Conservation (phyloP, 1,139 yeast species). For the Blastobotrys raffinosifermentans region DNA sequence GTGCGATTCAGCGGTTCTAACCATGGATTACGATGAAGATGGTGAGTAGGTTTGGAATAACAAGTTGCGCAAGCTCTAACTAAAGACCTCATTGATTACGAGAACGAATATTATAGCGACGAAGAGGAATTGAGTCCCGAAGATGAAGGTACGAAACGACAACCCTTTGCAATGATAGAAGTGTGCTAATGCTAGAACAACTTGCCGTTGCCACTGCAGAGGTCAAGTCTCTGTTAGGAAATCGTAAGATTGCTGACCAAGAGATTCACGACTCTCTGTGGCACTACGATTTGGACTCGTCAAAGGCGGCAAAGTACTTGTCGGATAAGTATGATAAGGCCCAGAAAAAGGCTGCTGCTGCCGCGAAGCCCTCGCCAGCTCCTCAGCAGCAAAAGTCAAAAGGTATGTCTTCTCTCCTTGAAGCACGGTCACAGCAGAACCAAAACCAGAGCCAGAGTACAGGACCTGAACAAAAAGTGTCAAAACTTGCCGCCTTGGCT, state of each 20-base stretch:
- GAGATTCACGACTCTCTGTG: conserved; percentile 57
- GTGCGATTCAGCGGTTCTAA: too few relatives aligned
- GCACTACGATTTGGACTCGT: conserved; percentile 53
- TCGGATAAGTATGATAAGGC: conserved; percentile 34
- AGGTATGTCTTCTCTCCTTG: conserved; percentile 13
- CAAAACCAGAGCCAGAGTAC: conserved; percentile 5
- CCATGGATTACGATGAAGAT: conserved; percentile 14
- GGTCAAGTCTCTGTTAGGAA: conserved; percentile 43
- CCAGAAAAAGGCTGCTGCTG: conserved; percentile 9
- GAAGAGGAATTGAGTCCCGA: conserved; percentile 18
- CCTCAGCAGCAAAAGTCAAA: conserved; percentile 10
- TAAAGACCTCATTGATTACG: conserved; percentile 15
- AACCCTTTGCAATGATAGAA: not conserved
- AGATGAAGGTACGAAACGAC: conserved; percentile 16
- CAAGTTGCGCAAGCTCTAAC: not conserved
- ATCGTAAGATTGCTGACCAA: conserved; percentile 44
- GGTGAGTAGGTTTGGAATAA: conserved; percentile 6
- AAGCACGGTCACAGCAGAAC: conserved; percentile 6
- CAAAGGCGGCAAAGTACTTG: conserved; percentile 48
- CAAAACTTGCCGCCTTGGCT: conserved; percentile 47
- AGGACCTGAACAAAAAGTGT: conserved; percentile 18
- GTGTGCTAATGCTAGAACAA: conserved; percentile 11
- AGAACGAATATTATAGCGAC: conserved; percentile 14
- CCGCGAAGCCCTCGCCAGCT: conserved; percentile 9
- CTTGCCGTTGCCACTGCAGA: conserved; percentile 33